Evolutionary conservation across 1,284 basidiomycete species (phyloP), one percentile per base, ranked within the genome.

Genomic region (Inonotus obliquus): DNA sequence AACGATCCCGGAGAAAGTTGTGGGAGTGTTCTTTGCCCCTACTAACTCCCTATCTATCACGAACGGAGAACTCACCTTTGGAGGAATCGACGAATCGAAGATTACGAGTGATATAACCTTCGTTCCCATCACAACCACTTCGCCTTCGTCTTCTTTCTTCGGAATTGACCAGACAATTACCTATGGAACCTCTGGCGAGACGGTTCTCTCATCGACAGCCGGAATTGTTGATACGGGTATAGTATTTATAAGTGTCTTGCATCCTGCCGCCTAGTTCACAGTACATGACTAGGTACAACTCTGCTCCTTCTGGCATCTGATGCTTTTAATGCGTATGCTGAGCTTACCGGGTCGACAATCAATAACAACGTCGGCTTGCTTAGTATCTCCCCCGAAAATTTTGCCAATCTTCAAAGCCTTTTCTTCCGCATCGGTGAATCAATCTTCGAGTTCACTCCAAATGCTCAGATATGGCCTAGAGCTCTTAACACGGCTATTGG

Each of bases 151-250:
- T 25, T 35, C 66, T 13, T 75, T 70, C 64, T 75, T 74, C 74
- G 75, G 74, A 29, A 71, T 76, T 54, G 67, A 75, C 63, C 71
- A 71, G 62, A 61, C 61, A 1, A 67, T 73, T 48, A 68, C 66
- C 13, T 73, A 74, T 52, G 70, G 71, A 23, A 23, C 38, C 11
- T 48, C 54, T 7, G 41, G 51, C 21, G 63, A 63, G 19, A 54
- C 49, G 17, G 63, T 69, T 38, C 57, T 67, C 10, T 51, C 63
- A 6, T 63, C 61, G 29, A 67, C 66, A 37, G 68, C 67, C 14
- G 69, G 68, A 10, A 66, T 70, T 37, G 66, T 69, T 38, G 69
- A 70, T 59, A 70, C 68, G 9, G 51, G 51, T 52, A 37, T 19
- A 17, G 14, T 32, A n/a, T 63, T 44, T 27, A 27, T 49, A 1